phyloP scores from a whole-genome alignment of 2,329 filamentous ascomycete species.

The Basipetospora chlamydospora region DNA sequence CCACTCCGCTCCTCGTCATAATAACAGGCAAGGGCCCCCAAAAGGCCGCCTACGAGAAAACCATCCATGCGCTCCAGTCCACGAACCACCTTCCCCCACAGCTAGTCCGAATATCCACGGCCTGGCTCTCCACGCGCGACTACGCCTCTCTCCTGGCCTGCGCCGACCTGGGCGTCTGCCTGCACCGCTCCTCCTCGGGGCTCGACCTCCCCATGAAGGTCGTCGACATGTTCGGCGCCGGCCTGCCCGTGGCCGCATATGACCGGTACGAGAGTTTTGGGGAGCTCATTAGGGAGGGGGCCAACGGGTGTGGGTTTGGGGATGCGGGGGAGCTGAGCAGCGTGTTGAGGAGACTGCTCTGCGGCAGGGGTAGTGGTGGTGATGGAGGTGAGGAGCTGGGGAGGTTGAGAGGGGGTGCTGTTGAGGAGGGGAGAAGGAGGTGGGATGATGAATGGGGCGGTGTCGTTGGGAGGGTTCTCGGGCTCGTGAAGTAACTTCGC shows the following conservation, averaged over 20 bases:
- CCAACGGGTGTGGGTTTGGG: conserved; percentile 76
- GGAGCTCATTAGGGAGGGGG: conserved; percentile 77
- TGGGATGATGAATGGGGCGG: conserved; percentile 93
- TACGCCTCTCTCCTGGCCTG: conserved; percentile 75
- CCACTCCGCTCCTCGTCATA: conserved; percentile 66
- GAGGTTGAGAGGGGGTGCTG: conserved; percentile 51
- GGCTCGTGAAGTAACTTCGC: conserved; percentile 16
- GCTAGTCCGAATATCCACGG: conserved; percentile 61
- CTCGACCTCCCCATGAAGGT: conserved; percentile 99
- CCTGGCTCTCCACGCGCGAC: conserved; percentile 72
- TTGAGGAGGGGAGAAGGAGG: conserved; percentile 56
- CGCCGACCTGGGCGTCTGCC: conserved; percentile 77
- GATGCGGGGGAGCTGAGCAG: conserved; percentile 50
- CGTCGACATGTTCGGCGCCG: conserved; percentile 96
- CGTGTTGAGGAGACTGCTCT: conserved; percentile 51
- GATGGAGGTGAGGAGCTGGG: conserved; percentile 36
- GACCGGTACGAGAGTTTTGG: conserved; percentile 73
- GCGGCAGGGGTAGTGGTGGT: conserved; percentile 27
- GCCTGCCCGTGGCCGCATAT: conserved; percentile 81
- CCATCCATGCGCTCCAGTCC: conserved; percentile 46
- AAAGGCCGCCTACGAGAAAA: conserved; percentile 56
- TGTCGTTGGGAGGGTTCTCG: conserved; percentile 61
- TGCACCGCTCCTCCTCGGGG: conserved; percentile 87
- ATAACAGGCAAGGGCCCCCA: conserved; percentile 92
- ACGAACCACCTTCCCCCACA: conserved; percentile 48